These are phyloP conservation scores for Ganoderma leucocontextum DNA, from an alignment of 1,284 basidiomycete genomes.

Conservation along the genomic window DNA sequence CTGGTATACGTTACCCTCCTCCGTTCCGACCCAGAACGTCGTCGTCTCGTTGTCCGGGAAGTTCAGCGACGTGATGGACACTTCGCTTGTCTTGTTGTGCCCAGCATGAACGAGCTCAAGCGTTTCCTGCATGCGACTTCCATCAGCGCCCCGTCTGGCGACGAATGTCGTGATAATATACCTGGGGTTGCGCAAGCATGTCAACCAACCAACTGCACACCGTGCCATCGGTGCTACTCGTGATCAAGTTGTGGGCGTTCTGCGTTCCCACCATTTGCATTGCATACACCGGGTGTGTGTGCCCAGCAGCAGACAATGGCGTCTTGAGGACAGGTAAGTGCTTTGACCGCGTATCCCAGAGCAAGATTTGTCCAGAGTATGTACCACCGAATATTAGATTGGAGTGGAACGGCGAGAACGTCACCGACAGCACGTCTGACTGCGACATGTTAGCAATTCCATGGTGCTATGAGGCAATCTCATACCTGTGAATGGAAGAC, in stretches of 20 bases:
- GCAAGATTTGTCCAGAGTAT: slow-evolving; percentile 96
- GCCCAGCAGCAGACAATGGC: slow-evolving; percentile 92
- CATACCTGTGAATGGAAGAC: slow-evolving; percentile 94
- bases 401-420: slow-evolving; percentile 97
- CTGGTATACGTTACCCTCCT: slow-evolving; percentile 96
- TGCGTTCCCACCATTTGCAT: slow-evolving; percentile 98
- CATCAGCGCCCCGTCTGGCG: slow-evolving; percentile 20
- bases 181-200: slow-evolving; percentile 97
- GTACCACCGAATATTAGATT: slow-evolving; percentile 98
- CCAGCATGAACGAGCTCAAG: slow-evolving; percentile 86
- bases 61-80: slow-evolving; percentile 91
- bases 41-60: slow-evolving; percentile 96
- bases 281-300: slow-evolving; percentile 98
- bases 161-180: slow-evolving; percentile 40
- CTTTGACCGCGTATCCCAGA: slow-evolving; percentile 99
- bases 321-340: slow-evolving; percentile 97
- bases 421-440: slow-evolving; percentile 97
- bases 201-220: slow-evolving; percentile 98
- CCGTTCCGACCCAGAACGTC: slow-evolving; percentile 96
- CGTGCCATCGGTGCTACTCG: slow-evolving; percentile 94
- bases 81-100: slow-evolving; percentile 95
- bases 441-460: slow-evolving; percentile 45
- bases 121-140: slow-evolving; percentile 73
- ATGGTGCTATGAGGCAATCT: too few relatives aligned
- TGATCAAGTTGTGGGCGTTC: slow-evolving; percentile 97